Evolutionary conservation across 1,284 basidiomycete genomes (phyloP).

Genomic region (Exsudoporus floridanus): DNA sequence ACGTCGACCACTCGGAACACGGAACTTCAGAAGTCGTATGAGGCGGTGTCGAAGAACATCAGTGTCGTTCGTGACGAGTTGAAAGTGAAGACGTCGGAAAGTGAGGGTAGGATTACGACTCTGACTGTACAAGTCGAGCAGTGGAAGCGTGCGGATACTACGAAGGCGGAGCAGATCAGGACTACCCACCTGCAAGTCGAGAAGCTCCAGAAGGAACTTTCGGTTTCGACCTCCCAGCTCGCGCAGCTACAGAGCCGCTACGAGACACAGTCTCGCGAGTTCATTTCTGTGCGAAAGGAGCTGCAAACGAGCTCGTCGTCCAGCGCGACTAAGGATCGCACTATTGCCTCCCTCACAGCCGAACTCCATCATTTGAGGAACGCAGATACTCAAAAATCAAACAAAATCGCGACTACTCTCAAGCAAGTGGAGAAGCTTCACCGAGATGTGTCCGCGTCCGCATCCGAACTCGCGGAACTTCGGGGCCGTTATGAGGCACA

Average conservation of each 20-base stretch:
- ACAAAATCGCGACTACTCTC: background rate
- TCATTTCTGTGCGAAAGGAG: background rate
- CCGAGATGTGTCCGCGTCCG: too few relatives aligned
- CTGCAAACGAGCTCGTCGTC: background rate
- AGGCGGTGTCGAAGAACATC: too few relatives aligned
- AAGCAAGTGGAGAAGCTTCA: too few relatives aligned
- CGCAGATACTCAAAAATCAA: background rate
- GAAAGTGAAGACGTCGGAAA: background rate
- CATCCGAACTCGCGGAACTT: background rate
- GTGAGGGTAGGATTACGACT: background rate
- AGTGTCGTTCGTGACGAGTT: too few relatives aligned
- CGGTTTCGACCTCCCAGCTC: background rate
- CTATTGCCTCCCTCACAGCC: background rate
- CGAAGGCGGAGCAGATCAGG: background rate
- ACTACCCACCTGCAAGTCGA: background rate
- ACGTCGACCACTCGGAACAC: too few relatives aligned
- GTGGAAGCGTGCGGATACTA: background rate
- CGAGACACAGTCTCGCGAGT: constrained; percentile 2
- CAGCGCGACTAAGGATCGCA: background rate
- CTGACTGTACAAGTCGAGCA: constrained; percentile 3
- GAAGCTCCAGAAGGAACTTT: background rate
- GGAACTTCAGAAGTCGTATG: too few relatives aligned
- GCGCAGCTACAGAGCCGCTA: constrained; percentile 1
- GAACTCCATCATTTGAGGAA: background rate
- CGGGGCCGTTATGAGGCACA: background rate